Evolutionary conservation across 495 filamentous ascomycete genomes (phyloP).

Genomic region (Astrocystis sublimbata): DNA sequence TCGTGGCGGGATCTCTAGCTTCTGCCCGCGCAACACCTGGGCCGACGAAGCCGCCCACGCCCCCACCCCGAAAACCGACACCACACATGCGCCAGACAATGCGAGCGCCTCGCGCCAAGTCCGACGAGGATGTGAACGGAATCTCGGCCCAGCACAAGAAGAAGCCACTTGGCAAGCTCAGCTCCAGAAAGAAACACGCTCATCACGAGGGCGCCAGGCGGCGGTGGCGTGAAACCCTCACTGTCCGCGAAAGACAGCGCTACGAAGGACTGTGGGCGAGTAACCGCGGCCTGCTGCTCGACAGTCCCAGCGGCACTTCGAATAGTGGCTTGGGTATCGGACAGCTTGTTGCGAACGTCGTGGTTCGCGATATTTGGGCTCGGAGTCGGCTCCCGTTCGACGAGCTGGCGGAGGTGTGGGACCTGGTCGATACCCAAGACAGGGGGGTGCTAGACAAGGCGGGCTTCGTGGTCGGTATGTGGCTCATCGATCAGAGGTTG

Average conservation of each 20-base stretch:
- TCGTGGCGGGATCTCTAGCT: slow-evolving; percentile 81
- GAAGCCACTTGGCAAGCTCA: slow-evolving; percentile 38
- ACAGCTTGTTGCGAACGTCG: slow-evolving; percentile 71
- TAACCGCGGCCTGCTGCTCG: slow-evolving; percentile 70
- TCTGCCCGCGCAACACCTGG: slow-evolving; percentile 53
- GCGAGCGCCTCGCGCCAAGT: slow-evolving; percentile 59
- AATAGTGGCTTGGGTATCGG: slow-evolving; percentile 7
- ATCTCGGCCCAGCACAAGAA: slow-evolving; percentile 47
- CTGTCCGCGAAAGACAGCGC: slow-evolving; percentile 76
- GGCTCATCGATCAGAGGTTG: slow-evolving; percentile 88
- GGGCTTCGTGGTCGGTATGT: slow-evolving; percentile 94
- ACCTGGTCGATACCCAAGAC: slow-evolving; percentile 69
- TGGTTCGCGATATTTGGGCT: slow-evolving; percentile 84
- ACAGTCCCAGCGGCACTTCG: neutral
- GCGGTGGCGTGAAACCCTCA: slow-evolving; percentile 79
- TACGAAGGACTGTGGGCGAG: slow-evolving; percentile 98
- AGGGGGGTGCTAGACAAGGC: slow-evolving; percentile 65
- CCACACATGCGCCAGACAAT: slow-evolving; percentile 69
- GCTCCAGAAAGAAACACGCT: slow-evolving; percentile 62
- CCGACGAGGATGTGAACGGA: slow-evolving; percentile 54
- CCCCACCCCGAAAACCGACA: slow-evolving; percentile 34
- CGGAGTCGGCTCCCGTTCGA: slow-evolving; percentile 69
- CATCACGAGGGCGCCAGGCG: slow-evolving; percentile 85
- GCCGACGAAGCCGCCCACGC: slow-evolving; percentile 30
- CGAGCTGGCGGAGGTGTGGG: slow-evolving; percentile 79